Evolutionary conservation across 31 red algal species (phyloP).

Genomic region (Asparagopsis taxiformis): DNA sequence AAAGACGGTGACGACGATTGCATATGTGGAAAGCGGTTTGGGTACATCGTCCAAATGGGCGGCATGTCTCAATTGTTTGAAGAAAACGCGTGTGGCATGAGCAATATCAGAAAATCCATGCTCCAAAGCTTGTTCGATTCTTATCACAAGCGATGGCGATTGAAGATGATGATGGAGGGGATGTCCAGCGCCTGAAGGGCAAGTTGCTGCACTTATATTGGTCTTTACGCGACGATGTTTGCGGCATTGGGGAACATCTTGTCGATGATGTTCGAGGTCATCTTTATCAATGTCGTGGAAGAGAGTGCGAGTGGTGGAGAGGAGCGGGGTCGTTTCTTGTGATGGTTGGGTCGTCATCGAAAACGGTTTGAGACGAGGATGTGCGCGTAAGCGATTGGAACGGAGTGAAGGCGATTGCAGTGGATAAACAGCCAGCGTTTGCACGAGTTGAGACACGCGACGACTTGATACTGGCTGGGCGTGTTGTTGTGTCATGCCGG

Average conservation of each 20-base stretch:
- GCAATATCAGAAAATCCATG: slow-evolving; percentile 29
- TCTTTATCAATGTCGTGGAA: slow-evolving; percentile 5
- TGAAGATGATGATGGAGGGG: slow-evolving; percentile 52
- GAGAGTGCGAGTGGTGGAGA: background rate
- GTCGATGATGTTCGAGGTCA: background rate
- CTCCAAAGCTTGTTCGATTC: slow-evolving; percentile 25
- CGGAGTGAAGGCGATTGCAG: background rate
- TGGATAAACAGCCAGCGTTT: background rate
- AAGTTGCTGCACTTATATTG: slow-evolving; percentile 1
- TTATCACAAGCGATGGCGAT: slow-evolving; percentile 32
- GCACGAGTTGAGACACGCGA: background rate
- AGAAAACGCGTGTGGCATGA: slow-evolving; percentile 6
- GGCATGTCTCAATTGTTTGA: slow-evolving; percentile 8
- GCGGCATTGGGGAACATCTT: slow-evolving; percentile 10
- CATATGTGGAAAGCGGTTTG: background rate
- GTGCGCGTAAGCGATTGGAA: background rate
- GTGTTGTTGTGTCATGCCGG: background rate
- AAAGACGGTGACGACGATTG: slow-evolving; percentile 29
- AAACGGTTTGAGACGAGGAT: background rate
- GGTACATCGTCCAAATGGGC: slow-evolving; percentile 3
- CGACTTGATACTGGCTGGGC: background rate
- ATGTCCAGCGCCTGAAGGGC: slow-evolving; percentile 38
- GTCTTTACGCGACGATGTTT: slow-evolving; percentile 3
- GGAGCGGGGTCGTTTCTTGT: background rate
- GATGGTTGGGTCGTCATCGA: background rate